Conservation (phyloP, 108 stramenopile genomes). For the Seminavis robusta region DNA sequence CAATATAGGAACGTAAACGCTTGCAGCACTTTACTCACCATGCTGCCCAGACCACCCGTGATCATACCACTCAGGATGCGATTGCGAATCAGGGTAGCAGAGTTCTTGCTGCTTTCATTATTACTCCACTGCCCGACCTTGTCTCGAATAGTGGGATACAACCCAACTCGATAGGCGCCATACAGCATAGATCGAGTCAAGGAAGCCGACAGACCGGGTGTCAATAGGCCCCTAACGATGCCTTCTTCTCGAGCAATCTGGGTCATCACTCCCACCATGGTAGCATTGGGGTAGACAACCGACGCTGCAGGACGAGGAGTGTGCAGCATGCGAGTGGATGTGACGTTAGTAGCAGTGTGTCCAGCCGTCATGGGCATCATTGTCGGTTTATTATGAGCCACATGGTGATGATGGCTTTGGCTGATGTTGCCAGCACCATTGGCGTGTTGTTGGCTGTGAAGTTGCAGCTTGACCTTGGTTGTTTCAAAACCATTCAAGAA, state of each 20-base stretch:
- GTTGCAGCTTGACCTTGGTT: conserved; percentile 45
- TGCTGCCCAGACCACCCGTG: conserved; percentile 35
- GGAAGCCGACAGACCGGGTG: conserved; percentile 36
- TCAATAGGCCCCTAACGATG: conserved; percentile 29
- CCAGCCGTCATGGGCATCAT: no score
- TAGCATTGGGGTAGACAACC: conserved; percentile 25
- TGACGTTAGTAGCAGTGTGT: no score
- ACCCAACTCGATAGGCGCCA: conserved; percentile 41
- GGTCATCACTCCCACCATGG: conserved; percentile 34
- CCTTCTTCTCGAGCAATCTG: conserved; percentile 45
- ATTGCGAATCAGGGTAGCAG: conserved; percentile 7
- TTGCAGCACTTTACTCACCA: no score
- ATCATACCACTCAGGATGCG: conserved; percentile 36
- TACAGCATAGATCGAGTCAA: conserved; percentile 34
- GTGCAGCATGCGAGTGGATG: no score
- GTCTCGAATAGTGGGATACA: conserved; percentile 29
- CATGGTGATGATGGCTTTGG: no score
- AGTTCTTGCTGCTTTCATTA: not conserved
- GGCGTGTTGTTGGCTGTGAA: no score
- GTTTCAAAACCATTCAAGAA: conserved; percentile 43
- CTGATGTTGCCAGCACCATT: no score
- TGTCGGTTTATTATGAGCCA: no score
- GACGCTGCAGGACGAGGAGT: no score
- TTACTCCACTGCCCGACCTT: conserved; percentile 4
- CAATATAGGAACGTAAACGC: no score